These are phyloP conservation scores for Periglandula ipomoeae DNA, from an alignment of 2,329 filamentous ascomycete genomes.

Conservation along the genomic window DNA sequence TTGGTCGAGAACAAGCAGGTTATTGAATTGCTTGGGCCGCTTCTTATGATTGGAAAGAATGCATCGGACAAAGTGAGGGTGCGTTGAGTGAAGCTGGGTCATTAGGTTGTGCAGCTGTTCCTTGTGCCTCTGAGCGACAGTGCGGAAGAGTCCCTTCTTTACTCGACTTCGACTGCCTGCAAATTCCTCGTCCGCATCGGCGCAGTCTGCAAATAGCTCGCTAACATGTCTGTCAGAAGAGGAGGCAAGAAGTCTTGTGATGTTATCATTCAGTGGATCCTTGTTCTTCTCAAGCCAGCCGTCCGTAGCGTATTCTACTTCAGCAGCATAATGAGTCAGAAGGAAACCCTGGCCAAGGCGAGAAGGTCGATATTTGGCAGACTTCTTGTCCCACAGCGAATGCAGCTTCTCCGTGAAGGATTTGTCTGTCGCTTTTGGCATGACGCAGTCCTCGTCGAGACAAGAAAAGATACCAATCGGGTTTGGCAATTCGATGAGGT, in stretches of 20 bases:
- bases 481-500: conserved; percentile 90
- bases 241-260: conserved; percentile 76
- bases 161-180: conserved; percentile 67
- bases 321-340: conserved; percentile 92
- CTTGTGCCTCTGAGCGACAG: conserved; percentile 93
- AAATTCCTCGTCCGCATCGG: conserved; percentile 65
- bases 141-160: conserved; percentile 95
- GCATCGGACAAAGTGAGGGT: conserved; percentile 96
- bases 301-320: conserved; percentile 93
- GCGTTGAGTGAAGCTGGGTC: conserved; percentile 87
- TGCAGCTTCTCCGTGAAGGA: conserved; percentile 98
- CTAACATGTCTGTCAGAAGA: conserved; percentile 81
- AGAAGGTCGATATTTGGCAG: conserved; percentile 82
- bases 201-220: conserved; percentile 78
- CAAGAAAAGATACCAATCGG: conserved; percentile 99
- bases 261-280: conserved; percentile 93
- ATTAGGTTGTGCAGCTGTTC: conserved; percentile 97
- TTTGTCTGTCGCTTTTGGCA: conserved; percentile 97
- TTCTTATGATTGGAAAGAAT: conserved; percentile 99
- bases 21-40: conserved; percentile 83
- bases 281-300: conserved; percentile 99
- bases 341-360: conserved; percentile 87
- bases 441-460: conserved; percentile 93
- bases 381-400: conserved; percentile 92
- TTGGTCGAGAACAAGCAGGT: conserved; percentile 89